phyloP scores from a whole-genome alignment of 768 basidiomycete species.

The Chiua virens region DNA sequence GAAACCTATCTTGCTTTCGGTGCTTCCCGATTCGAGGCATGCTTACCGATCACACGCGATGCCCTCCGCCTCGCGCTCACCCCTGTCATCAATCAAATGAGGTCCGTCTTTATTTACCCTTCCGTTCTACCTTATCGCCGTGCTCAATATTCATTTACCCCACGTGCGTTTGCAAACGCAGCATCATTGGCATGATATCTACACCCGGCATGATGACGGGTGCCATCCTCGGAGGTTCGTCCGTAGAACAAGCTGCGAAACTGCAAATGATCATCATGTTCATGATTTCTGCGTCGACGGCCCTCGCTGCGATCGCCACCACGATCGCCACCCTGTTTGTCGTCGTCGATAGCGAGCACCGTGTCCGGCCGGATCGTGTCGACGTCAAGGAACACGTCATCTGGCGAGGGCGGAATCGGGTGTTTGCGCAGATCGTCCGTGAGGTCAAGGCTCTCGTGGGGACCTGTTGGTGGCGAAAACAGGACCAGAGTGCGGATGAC shows the following conservation, averaged over 20 bases:
- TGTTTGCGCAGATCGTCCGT: slow-evolving; percentile 19
- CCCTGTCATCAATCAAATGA: slow-evolving; percentile 86
- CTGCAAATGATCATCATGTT: slow-evolving; percentile 95
- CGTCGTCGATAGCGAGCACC: slow-evolving; percentile 67
- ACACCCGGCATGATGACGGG: slow-evolving; percentile 94
- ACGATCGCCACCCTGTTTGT: slow-evolving; percentile 60
- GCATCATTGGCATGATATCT: slow-evolving; percentile 71
- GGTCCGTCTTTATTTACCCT: slow-evolving; percentile 39
- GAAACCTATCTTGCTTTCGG: slow-evolving; percentile 87
- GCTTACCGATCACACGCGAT: slow-evolving; percentile 72
- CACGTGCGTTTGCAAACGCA: slow-evolving; percentile 22
- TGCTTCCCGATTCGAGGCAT: slow-evolving; percentile 81
- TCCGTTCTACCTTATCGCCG: no score
- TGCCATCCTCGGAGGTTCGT: slow-evolving; percentile 82
- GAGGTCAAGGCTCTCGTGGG: slow-evolving; percentile 2
- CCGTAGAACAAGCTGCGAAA: slow-evolving; percentile 81
- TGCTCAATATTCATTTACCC: background rate
- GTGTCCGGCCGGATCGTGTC: slow-evolving; percentile 65
- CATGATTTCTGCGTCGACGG: slow-evolving; percentile 80
- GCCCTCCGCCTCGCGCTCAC: slow-evolving; percentile 78
- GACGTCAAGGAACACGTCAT: slow-evolving; percentile 35
- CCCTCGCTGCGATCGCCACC: slow-evolving; percentile 65
- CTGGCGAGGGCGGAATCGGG: slow-evolving; percentile 36
- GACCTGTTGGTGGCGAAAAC: slow-evolving; percentile 11
- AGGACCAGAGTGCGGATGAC: background rate